These are phyloP conservation scores for Fusarium continuum DNA, from an alignment of 2,329 filamentous ascomycete species.

Conservation along the genomic window DNA sequence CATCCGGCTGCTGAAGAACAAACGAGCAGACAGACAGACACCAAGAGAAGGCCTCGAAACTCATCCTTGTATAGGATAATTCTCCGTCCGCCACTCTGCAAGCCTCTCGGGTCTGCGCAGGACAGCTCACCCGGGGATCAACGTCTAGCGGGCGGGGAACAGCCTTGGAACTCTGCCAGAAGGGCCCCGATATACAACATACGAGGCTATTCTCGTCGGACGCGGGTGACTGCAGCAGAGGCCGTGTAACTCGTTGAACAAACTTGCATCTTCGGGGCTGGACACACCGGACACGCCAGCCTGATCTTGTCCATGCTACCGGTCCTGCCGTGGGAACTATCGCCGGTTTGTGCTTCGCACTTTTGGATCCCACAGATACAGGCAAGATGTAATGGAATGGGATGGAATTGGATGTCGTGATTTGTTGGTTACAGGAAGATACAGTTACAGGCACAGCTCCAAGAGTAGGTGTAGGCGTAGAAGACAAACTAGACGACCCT, in stretches of 20 bases:
- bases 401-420: neutral
- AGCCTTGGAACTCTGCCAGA: neutral
- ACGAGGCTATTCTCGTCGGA: constrained; percentile 51
- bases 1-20: neutral
- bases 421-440: neutral
- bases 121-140: neutral
- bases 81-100: constrained; percentile 17
- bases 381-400: neutral
- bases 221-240: constrained; percentile 45
- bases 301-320: constrained; percentile 39
- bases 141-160: too few species aligned
- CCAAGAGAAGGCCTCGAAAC: constrained; percentile 9
- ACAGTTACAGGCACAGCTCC: neutral
- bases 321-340: constrained; percentile 36
- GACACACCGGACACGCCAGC: constrained; percentile 33
- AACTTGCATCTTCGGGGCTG: constrained; percentile 20
- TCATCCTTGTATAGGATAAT: constrained; percentile 4
- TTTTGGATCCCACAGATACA: neutral
- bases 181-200: constrained; percentile 34
- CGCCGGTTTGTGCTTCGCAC: constrained; percentile 33
- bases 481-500: neutral
- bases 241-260: constrained; percentile 40
- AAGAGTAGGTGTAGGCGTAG: neutral
- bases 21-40: neutral
- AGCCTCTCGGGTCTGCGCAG: constrained; percentile 14